A percentile compares a stretch with the other conserved stretches of the same genome.
These are phyloP conservation scores for Talaromyces borbonicus DNA, from an alignment of 495 filamentous ascomycete species.

Conservation along the genomic window DNA sequence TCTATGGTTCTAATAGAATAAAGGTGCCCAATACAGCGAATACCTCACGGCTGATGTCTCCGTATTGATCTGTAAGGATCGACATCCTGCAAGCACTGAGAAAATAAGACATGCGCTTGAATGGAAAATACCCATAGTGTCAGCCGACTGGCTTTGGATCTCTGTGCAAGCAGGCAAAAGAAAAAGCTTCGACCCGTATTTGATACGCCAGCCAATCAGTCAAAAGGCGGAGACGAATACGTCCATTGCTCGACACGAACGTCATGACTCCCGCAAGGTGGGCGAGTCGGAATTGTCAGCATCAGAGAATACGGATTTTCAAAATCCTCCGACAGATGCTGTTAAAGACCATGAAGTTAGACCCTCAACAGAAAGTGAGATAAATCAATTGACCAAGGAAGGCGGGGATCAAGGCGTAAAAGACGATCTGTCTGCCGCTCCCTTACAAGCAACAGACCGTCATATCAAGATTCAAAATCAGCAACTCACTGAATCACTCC, in stretches of 20 bases:
- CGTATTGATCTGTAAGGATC: constrained; percentile 56
- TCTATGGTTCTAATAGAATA: neutral
- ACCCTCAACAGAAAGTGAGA: too few relatives aligned
- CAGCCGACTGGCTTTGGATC: constrained; percentile 71
- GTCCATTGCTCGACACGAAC: too few relatives aligned
- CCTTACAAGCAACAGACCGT: too few relatives aligned
- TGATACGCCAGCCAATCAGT: constrained; percentile 22
- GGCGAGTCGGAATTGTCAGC: too few relatives aligned
- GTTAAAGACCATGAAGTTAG: too few relatives aligned
- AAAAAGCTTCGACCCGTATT: constrained; percentile 40
- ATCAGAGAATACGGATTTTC: too few relatives aligned
- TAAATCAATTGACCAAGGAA: too few relatives aligned
- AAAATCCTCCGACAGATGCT: too few relatives aligned
- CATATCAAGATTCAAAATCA: too few relatives aligned
- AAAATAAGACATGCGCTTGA: constrained; percentile 66
- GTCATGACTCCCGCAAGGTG: too few relatives aligned
- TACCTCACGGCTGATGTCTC: constrained; percentile 55
- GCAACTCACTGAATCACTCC: neutral
- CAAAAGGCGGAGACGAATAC: constrained; percentile 15
- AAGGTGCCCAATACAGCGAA: constrained; percentile 64
- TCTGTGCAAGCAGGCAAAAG: constrained; percentile 53
- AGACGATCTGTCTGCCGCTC: too few relatives aligned
- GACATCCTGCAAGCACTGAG: constrained; percentile 50
- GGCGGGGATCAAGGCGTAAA: too few relatives aligned
- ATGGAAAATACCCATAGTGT: constrained; percentile 71